phyloP scores from a whole-genome alignment of 2,329 filamentous ascomycete species.

The Aspergillus oerlinghausenensis region DNA sequence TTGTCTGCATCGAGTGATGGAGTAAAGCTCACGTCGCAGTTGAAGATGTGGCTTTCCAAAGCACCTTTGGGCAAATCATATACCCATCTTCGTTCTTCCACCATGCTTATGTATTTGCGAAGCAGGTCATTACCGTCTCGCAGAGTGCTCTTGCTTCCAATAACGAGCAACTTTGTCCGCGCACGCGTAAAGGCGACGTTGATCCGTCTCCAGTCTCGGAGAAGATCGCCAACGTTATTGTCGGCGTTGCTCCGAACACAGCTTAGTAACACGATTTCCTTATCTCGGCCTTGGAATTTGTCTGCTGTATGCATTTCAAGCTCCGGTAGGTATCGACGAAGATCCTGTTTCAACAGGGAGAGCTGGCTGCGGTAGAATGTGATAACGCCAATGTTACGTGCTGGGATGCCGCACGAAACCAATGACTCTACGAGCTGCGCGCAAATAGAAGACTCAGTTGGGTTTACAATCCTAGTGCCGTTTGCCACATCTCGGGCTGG shows the following conservation, averaged over 20 bases:
- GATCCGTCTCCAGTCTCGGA: conserved; percentile 87
- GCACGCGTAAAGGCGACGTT: conserved; percentile 95
- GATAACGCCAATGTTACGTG: conserved; percentile 82
- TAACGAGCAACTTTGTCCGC: conserved; percentile 81
- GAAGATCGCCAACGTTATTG: conserved; percentile 78
- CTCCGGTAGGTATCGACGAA: conserved; percentile 55
- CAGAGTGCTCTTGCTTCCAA: conserved; percentile 80
- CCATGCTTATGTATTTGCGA: conserved; percentile 67
- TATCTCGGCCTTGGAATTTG: conserved; percentile 93
- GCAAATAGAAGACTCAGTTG: conserved; percentile 72
- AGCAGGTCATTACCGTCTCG: conserved; percentile 66
- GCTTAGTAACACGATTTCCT: conserved; percentile 82
- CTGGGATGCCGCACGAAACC: conserved; percentile 68
- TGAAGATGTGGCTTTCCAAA: conserved; percentile 64
- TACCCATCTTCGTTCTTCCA: conserved; percentile 75
- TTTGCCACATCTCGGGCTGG: conserved; percentile 59
- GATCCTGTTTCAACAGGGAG: conserved; percentile 68
- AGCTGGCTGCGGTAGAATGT: conserved; percentile 95
- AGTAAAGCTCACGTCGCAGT: conserved; percentile 34
- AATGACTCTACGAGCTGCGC: conserved; percentile 77
- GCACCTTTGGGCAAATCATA: conserved; percentile 65
- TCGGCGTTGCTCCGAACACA: conserved; percentile 83
- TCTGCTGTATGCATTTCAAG: conserved; percentile 97
- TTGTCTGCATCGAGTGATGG: conserved; percentile 21
- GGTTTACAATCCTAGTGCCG: conserved; percentile 84